Evolutionary conservation across 129 eudicot species (phyloP), one percentile per base, ranked within the genome.

Genomic region (Flaveria trinervia): DNA sequence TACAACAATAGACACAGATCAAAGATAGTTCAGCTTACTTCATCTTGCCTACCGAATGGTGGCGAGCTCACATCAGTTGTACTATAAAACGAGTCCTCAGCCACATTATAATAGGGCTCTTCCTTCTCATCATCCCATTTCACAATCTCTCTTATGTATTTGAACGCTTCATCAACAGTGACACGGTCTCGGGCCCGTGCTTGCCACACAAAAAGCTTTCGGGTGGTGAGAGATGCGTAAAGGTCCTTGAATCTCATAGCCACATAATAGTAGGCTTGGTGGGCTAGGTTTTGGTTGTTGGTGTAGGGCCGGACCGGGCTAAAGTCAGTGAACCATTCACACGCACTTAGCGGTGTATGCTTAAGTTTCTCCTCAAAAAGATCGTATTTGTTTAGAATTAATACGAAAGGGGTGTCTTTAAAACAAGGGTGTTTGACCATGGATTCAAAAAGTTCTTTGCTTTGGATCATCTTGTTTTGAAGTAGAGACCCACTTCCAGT

Each of bases 121-220:
- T 86, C 97, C 74, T 83, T 95, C 81, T 95, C 99, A 18, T 95
- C 96, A 9, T 95, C 99, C 99, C 99, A 95, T 82, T 85, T 91
- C 54, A 95, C 89, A 65, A 95, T 92, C 82, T 95, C 97, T 69
- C 97, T 84, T 64, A 89, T 80, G 65, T 91, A 95, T 61, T 95
- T 95, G 51, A 95, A 95, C 16, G 96, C 96, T 75, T 95, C 99
- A 22, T 95, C 97, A 10, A 95, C 87, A 9, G 97, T 91, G 22
- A 67, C 82, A 54, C 97, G 84, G 66, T 95, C 99, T 56, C 97
- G 82, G 43, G 96, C 99, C 80, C 80, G 84, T 12, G 96, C 81
- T 84, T 95, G 99, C 93, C 96, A 95, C 44, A 95, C 96, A 68
- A 89, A 95, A 17, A 95, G 96, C 85, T 95, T 95, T 51, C 89